A percentile compares a stretch with the other conserved stretches of the same genome.
Conservation (phyloP, 1,284 basidiomycete genomes). For the Leccinum pachyderme region DNA sequence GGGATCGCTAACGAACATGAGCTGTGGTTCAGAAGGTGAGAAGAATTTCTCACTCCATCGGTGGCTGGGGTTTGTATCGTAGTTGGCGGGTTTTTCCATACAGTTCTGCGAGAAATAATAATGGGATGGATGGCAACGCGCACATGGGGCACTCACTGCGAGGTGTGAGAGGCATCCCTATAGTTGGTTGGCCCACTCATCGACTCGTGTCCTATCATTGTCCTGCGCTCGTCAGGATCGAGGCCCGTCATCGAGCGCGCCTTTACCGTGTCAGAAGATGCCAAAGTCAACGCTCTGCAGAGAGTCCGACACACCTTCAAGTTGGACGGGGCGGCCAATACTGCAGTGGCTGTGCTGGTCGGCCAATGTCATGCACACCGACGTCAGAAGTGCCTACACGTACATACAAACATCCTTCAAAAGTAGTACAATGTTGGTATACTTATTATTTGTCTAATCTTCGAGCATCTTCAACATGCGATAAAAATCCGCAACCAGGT, state of each 20-base stretch:
- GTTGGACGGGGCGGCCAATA: neutral
- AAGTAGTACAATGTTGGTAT: neutral
- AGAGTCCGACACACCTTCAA: slow-evolving; percentile 1
- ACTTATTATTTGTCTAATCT: slow-evolving; percentile 1
- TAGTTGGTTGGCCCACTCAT: slow-evolving; percentile 15
- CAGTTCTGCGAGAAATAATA: slow-evolving; percentile 8
- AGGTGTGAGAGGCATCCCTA: slow-evolving; percentile 33
- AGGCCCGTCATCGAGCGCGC: slow-evolving; percentile 10
- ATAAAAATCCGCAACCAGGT: slow-evolving; percentile 89
- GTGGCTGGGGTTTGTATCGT: slow-evolving; percentile 17
- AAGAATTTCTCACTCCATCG: slow-evolving; percentile 17
- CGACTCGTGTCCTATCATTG: slow-evolving; percentile 12
- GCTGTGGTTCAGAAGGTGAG: neutral
- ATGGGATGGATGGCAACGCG: slow-evolving; percentile 1
- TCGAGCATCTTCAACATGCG: slow-evolving; percentile 39
- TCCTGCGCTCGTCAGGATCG: slow-evolving; percentile 11
- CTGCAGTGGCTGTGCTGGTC: neutral
- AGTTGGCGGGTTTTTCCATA: slow-evolving; percentile 27
- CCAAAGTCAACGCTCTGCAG: neutral
- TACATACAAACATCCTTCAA: neutral
- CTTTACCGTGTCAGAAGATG: slow-evolving; percentile 15
- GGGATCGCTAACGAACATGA: slow-evolving; percentile 11
- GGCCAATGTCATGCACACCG: neutral
- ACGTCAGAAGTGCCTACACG: neutral
- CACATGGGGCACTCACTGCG: slow-evolving; percentile 16